Percentiles rank a stretch among this genome's conserved stretches.
These are phyloP conservation scores for Botryotinia convoluta DNA, from an alignment of 2,329 filamentous ascomycete genomes.

Conservation along the genomic window DNA sequence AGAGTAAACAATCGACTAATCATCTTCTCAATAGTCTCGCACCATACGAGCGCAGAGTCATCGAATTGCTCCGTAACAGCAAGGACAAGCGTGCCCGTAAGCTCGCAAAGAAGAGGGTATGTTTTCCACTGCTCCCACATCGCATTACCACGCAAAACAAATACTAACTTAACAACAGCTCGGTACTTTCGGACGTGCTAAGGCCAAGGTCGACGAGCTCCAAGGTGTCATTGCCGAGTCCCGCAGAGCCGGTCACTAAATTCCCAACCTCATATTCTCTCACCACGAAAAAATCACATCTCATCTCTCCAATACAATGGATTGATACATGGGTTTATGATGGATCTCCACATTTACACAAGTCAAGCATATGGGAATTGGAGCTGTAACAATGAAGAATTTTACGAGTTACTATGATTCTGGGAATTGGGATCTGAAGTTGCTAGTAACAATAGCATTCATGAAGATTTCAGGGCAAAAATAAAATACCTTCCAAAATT, in stretches of 20 bases:
- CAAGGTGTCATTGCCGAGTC: conserved; percentile 96
- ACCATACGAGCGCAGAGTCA: conserved; percentile 96
- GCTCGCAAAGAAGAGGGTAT: conserved; percentile 97
- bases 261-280: conserved; percentile 26
- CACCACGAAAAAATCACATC: conserved; percentile 19
- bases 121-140: conserved; percentile 40
- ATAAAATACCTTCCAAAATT: conserved; percentile 15
- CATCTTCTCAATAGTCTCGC: conserved; percentile 58
- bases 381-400: conserved; percentile 30
- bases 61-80: conserved; percentile 98
- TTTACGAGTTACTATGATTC: conserved; percentile 22
- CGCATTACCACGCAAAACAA: background rate
- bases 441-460: conserved; percentile 17
- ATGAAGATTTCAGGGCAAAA: conserved; percentile 7
- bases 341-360: conserved; percentile 1
- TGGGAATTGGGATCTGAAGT: conserved; percentile 23
- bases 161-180: conserved; percentile 54
- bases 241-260: conserved; percentile 73
- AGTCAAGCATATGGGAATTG: conserved; percentile 17
- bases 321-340: conserved; percentile 9
- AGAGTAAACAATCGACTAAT: conserved; percentile 20
- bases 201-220: conserved; percentile 99
- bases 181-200: conserved; percentile 97
- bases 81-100: conserved; percentile 99
- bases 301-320: conserved; percentile 37